Percentiles rank a stretch among this genome's conserved stretches.
Conservation (phyloP, 768 basidiomycete genomes). For the Nidularia pulvinata region DNA sequence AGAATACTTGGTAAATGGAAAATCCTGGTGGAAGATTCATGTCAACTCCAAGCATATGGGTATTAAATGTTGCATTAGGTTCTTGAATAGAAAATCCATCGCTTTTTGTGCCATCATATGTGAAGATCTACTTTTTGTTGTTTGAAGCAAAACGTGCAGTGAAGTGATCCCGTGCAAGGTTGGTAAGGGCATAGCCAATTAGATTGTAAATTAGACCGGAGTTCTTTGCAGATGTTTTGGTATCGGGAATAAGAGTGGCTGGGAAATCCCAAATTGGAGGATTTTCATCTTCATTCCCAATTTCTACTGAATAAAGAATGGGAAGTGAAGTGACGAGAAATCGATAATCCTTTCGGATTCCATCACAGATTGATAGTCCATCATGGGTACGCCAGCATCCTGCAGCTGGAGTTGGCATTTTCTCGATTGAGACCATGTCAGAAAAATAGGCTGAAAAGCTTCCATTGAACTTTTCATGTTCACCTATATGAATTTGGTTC, state of each 20-base stretch:
- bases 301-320: constrained; percentile 12
- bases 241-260: constrained; percentile 3
- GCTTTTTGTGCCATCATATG: constrained; percentile 14
- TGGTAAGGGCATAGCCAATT: constrained; percentile 15
- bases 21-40: constrained; percentile 8
- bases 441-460: neutral
- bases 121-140: constrained; percentile 11
- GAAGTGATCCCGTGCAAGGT: constrained; percentile 12
- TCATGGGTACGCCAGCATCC: constrained; percentile 15
- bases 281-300: constrained; percentile 4
- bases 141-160: constrained; percentile 13
- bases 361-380: constrained; percentile 9
- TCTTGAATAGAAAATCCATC: constrained; percentile 8
- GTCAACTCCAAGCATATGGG: constrained; percentile 9
- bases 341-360: constrained; percentile 5
- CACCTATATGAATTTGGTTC: neutral
- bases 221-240: constrained; percentile 1
- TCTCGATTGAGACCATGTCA: constrained; percentile 1
- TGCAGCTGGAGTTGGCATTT: neutral
- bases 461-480: neutral
- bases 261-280: constrained; percentile 16
- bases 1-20: constrained; percentile 10
- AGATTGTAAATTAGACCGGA: constrained; percentile 16
- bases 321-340: constrained; percentile 15
- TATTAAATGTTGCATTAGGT: neutral